These are phyloP conservation scores for Silene uniflora DNA, from an alignment of 148 eudicot species.

Conservation along the genomic window DNA sequence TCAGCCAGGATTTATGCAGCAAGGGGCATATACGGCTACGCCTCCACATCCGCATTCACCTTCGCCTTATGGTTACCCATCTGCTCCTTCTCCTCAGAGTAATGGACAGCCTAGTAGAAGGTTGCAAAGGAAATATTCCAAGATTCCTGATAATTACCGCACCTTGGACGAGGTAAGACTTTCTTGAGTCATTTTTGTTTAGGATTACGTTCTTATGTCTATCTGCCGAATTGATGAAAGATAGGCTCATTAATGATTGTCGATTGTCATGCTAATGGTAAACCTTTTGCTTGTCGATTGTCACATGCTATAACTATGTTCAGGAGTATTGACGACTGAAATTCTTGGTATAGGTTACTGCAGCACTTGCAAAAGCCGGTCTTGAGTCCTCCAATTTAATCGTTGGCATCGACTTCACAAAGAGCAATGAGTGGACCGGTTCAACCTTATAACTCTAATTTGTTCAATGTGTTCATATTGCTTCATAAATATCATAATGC, in stretches of 20 bases:
- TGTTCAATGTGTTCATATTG: conserved; percentile 7
- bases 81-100: conserved; percentile 19
- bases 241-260: not conserved
- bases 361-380: conserved; percentile 84
- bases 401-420: conserved; percentile 95
- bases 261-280: not conserved
- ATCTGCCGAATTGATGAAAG: not conserved
- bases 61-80: conserved; percentile 13
- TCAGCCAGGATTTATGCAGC: conserved; percentile 39
- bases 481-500: conserved; percentile 16
- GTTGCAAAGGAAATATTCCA: conserved; percentile 68
- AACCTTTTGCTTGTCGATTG: not conserved
- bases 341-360: conserved; percentile 65
- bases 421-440: conserved; percentile 99
- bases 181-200: not conserved
- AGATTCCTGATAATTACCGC: conserved; percentile 76
- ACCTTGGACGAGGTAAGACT: conserved; percentile 79
- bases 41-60: conserved; percentile 37
- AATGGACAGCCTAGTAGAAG: conserved; percentile 40
- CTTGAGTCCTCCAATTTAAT: conserved; percentile 97
- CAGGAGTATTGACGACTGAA: not conserved
- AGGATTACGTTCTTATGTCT: not conserved
- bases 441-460: conserved; percentile 13
- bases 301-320: not conserved
- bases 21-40: conserved; percentile 25